Evolutionary conservation across 257 asterid genomes (phyloP).

Genomic region (Solanum pinnatisectum): DNA sequence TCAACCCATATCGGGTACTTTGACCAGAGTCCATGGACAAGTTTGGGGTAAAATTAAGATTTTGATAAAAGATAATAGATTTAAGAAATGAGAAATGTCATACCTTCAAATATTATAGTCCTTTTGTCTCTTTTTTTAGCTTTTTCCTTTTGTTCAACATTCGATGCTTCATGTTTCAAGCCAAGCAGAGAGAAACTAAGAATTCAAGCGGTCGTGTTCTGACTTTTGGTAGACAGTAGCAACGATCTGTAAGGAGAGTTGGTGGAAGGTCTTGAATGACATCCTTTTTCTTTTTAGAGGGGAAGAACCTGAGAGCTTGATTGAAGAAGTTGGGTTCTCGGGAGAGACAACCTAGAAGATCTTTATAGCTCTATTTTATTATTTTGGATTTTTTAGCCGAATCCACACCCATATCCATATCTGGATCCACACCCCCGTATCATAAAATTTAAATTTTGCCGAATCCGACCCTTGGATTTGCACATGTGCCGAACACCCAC

Average conservation of each 20-base stretch:
- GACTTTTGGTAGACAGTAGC: neutral
- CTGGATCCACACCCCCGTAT: neutral
- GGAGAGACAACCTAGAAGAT: neutral
- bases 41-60: neutral
- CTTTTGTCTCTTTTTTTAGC: neutral
- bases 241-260: neutral
- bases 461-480: neutral
- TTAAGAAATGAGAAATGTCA: neutral
- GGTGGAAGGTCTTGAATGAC: neutral
- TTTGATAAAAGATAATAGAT: neutral
- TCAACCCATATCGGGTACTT: neutral
- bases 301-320: neutral
- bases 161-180: neutral
- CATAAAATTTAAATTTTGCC: neutral
- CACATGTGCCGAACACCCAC: neutral
- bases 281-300: neutral
- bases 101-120: neutral
- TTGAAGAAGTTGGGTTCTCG: neutral
- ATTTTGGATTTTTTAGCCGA: neutral
- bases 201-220: neutral
- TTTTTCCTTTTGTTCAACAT: neutral
- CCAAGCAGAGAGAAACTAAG: neutral
- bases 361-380: neutral
- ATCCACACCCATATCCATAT: neutral
- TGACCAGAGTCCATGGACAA: neutral